These are phyloP conservation scores for Cryptococcus maquisensis DNA, from an alignment of 1,284 basidiomycete genomes.

Conservation along the genomic window DNA sequence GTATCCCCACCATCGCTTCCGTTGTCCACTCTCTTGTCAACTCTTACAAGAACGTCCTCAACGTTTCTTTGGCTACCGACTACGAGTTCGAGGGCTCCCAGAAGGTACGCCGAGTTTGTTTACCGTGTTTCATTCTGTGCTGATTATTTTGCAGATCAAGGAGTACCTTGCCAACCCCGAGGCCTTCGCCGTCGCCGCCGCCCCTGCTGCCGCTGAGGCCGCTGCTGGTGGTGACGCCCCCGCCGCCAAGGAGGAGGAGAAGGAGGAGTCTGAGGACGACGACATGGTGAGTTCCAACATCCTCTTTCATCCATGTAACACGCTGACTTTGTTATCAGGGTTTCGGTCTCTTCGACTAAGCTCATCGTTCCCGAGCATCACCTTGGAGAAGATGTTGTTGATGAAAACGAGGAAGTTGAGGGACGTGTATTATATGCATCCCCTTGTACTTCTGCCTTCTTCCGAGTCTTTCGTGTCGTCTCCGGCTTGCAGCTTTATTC, in stretches of 20 bases:
- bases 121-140: constrained; percentile 41
- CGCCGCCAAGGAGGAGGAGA: constrained; percentile 56
- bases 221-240: constrained; percentile 55
- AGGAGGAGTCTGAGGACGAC: constrained; percentile 66
- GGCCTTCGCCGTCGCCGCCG: constrained; percentile 79
- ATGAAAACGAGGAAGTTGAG: background rate
- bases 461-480: no score
- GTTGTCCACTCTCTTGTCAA: constrained; percentile 94
- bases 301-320: constrained; percentile 63
- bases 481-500: no score
- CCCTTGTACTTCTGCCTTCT: background rate
- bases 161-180: constrained; percentile 96
- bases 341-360: constrained; percentile 85
- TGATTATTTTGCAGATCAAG: constrained; percentile 63
- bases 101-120: constrained; percentile 63
- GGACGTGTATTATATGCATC: background rate
- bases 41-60: constrained; percentile 97
- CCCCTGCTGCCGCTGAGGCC: constrained; percentile 58
- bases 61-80: constrained; percentile 86
- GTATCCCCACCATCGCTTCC: constrained; percentile 94
- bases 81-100: constrained; percentile 91
- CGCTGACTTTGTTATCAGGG: constrained; percentile 35
- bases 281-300: constrained; percentile 67
- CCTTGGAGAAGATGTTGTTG: no score
- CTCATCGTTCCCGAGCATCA: constrained; percentile 1